Evolutionary conservation across 2,329 filamentous ascomycete genomes (phyloP).

Genomic region (Fusarium tjaetaba): DNA sequence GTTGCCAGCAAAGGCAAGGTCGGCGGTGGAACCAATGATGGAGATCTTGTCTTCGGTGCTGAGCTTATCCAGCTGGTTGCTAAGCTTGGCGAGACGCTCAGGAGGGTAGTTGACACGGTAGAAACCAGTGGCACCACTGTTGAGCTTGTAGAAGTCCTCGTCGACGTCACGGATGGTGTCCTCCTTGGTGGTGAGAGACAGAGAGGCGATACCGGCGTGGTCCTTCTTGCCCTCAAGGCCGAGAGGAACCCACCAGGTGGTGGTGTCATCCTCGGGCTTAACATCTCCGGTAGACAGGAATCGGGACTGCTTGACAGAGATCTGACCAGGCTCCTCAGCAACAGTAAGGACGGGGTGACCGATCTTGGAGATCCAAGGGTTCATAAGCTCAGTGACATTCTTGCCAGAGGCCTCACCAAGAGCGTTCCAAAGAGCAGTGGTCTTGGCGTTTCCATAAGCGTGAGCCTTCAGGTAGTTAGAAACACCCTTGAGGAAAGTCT

Average conservation of each 20-base stretch:
- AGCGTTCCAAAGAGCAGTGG: conserved; percentile 89
- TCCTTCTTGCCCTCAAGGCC: conserved; percentile 81
- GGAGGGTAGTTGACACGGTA: conserved; percentile 95
- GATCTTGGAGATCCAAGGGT: conserved; percentile 94
- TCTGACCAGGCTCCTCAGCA: conserved; percentile 82
- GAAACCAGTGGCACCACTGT: conserved; percentile 86
- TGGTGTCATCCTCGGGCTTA: conserved; percentile 89
- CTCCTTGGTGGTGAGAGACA: conserved; percentile 79
- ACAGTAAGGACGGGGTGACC: conserved; percentile 92
- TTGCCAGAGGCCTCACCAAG: conserved; percentile 87
- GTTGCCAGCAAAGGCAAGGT: conserved; percentile 87
- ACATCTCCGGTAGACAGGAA: conserved; percentile 94
- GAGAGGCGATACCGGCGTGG: conserved; percentile 67
- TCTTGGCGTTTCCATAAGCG: conserved; percentile 89
- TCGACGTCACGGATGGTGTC: conserved; percentile 80
- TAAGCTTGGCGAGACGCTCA: conserved; percentile 82
- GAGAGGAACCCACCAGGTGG: conserved; percentile 95
- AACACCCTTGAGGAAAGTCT: conserved; percentile 91
- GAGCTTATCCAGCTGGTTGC: conserved; percentile 78
- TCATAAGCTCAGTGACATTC: conserved; percentile 88
- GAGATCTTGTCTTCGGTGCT: conserved; percentile 92
- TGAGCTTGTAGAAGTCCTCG: conserved; percentile 91
- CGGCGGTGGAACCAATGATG: conserved; percentile 87
- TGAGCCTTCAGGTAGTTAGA: conserved; percentile 89
- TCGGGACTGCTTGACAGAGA: conserved; percentile 84